Base-by-base conservation (phyloP, 306 rosid species). In the Sechiopsis laciniata region DNA sequence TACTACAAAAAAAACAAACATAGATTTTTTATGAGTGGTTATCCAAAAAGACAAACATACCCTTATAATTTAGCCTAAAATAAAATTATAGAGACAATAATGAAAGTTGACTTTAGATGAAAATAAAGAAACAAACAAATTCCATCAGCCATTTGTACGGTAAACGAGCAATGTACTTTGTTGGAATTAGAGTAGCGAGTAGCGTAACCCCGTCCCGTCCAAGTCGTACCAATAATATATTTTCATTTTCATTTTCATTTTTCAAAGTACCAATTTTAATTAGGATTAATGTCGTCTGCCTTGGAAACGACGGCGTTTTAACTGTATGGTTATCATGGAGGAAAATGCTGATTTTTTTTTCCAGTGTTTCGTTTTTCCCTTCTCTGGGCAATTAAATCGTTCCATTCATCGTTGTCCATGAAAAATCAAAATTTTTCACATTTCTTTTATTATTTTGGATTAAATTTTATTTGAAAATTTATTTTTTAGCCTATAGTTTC, bases 151-250 rank as follows among this genome's bases (percentile, higher is more conserved):
- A 66, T 9, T 9, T 66, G 72, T 66, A 42, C 32, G 55, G 72
- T 66, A 5, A 20, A 42, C 10, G 6, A 66, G 32, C 55, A 40
- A 16, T 64, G 52, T 42, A 16, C 3, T 35, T 63, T n/a, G 72
- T 66, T 45, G 72, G 72, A 42, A 19, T 11, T 17, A 19, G 54
- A 16, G 72, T 8, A 19, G 29, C 52, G 54, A 16, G 72, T 8
- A 19, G 29, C 52, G 70, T n/a, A 35, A 37, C 66, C 65, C 66
- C 42, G 45, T 61, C 21, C 67, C 46, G 69, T 63, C 50, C 69
- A 35, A 63, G 14, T 32, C 69, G 5, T 63, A 63, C 14, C 50
- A 16, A 42, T 65, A 16, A 16, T 54, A n/a, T n/a, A 7, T 61
- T 60, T 60, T 57, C 2, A 11, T 24, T 60, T 60, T 57, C 2